These are phyloP conservation scores for Thozetella sp. DNA, from an alignment of 495 filamentous ascomycete genomes.

Conservation along the genomic window DNA sequence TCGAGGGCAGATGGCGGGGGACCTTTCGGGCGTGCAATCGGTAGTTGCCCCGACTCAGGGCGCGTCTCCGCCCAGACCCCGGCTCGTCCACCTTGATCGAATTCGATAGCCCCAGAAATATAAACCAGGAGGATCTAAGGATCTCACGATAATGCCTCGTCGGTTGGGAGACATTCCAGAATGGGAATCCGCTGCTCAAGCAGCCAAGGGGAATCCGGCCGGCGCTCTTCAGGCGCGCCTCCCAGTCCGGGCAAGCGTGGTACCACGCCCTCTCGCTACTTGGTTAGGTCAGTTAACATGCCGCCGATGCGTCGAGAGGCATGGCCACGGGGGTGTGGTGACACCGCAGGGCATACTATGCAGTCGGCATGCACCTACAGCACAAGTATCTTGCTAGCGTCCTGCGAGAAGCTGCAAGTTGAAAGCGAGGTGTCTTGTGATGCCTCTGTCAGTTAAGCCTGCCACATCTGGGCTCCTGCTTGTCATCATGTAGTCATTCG, in stretches of 20 bases:
- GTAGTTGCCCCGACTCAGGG: neutral
- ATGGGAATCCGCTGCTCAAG: neutral
- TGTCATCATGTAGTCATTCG: slow-evolving; percentile 2
- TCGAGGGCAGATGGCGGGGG: neutral
- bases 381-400: neutral
- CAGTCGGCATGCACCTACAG: neutral
- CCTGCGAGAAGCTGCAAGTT: neutral
- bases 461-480: neutral
- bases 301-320: neutral
- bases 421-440: slow-evolving; percentile 3
- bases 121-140: slow-evolving; percentile 1
- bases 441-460: neutral
- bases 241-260: neutral
- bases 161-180: neutral
- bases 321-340: slow-evolving; percentile 16
- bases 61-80: neutral
- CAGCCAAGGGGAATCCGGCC: neutral
- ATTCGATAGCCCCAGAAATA: neutral
- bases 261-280: slow-evolving; percentile 3
- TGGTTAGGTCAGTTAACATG: neutral
- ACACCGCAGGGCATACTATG: slow-evolving; percentile 15
- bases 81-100: neutral
- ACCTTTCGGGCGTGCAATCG: neutral
- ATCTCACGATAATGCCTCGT: neutral
- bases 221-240: neutral